Evolutionary conservation across 2,329 filamentous ascomycete species (phyloP).

Genomic region (Fusarium pseudoanthophilum): DNA sequence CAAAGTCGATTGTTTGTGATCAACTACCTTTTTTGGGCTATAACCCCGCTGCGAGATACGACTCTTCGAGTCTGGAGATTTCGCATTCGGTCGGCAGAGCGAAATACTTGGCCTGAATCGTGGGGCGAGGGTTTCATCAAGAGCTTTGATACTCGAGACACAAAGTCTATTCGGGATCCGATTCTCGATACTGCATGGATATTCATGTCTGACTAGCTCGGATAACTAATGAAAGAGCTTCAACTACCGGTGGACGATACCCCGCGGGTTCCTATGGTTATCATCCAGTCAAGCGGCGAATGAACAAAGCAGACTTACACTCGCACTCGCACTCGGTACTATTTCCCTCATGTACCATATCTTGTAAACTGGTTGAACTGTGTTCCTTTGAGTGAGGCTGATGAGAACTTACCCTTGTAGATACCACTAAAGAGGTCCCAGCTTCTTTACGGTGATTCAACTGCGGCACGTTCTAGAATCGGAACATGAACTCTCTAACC

Average conservation of each 20-base stretch:
- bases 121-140: constrained; percentile 17
- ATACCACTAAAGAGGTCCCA: neutral
- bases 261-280: neutral
- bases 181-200: neutral
- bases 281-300: neutral
- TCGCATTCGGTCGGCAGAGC: neutral
- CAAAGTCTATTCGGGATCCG: neutral
- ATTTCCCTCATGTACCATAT: neutral
- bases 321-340: constrained; percentile 4
- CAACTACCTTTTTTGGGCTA: constrained; percentile 11
- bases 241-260: neutral
- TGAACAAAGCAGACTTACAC: neutral
- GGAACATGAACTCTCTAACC: constrained; percentile 2
- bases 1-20: neutral
- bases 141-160: neutral
- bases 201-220: neutral
- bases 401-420: neutral
- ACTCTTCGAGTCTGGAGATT: neutral
- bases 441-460: constrained; percentile 15
- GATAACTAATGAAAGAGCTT: neutral
- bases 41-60: constrained; percentile 9
- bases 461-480: constrained; percentile 14
- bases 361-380: neutral
- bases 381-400: neutral
- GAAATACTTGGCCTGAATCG: neutral